Conservation (phyloP, 2,329 filamentous ascomycete genomes). For the Cladorrhinum sp. region DNA sequence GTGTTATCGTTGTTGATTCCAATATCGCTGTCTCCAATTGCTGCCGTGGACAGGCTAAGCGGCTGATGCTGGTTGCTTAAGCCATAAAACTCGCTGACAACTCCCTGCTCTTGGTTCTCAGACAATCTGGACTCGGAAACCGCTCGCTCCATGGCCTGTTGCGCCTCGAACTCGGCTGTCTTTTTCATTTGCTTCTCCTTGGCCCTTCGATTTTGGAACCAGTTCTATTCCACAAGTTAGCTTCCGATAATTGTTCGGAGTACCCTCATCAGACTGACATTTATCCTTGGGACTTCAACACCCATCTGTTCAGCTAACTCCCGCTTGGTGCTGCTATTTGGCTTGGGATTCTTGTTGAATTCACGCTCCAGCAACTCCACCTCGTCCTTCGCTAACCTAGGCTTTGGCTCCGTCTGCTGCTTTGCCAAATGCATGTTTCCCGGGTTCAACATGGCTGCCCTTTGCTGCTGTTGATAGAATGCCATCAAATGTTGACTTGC, state of each 20-base stretch:
- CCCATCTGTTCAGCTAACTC: slow-evolving; percentile 59
- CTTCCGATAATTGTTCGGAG: neutral
- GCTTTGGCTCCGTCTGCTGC: slow-evolving; percentile 44
- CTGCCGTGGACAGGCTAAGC: slow-evolving; percentile 37
- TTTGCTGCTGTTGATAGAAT: slow-evolving; percentile 27
- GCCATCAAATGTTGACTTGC: slow-evolving; percentile 25
- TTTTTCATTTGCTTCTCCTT: slow-evolving; percentile 64
- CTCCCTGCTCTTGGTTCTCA: slow-evolving; percentile 26
- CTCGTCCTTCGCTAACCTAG: slow-evolving; percentile 56
- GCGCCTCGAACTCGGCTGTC: slow-evolving; percentile 48
- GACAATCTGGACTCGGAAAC: slow-evolving; percentile 36
- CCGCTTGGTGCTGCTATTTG: slow-evolving; percentile 60
- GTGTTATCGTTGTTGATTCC: slow-evolving; percentile 6
- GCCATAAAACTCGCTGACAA: slow-evolving; percentile 34
- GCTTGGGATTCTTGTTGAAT: slow-evolving; percentile 63
- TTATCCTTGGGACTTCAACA: slow-evolving; percentile 62
- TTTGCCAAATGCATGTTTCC: slow-evolving; percentile 26
- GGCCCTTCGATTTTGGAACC: slow-evolving; percentile 66
- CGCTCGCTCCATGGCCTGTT: slow-evolving; percentile 38
- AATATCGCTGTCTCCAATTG: slow-evolving; percentile 27
- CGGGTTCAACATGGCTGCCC: slow-evolving; percentile 26
- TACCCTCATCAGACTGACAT: slow-evolving; percentile 42
- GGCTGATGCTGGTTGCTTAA: slow-evolving; percentile 33
- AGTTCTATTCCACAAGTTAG: slow-evolving; percentile 50
- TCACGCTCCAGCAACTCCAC: slow-evolving; percentile 58